Percentiles rank a stretch among this genome's conserved stretches.
phyloP scores from a whole-genome alignment of 2,329 filamentous ascomycete genomes.

The Lecanoromycetidae sp. region DNA sequence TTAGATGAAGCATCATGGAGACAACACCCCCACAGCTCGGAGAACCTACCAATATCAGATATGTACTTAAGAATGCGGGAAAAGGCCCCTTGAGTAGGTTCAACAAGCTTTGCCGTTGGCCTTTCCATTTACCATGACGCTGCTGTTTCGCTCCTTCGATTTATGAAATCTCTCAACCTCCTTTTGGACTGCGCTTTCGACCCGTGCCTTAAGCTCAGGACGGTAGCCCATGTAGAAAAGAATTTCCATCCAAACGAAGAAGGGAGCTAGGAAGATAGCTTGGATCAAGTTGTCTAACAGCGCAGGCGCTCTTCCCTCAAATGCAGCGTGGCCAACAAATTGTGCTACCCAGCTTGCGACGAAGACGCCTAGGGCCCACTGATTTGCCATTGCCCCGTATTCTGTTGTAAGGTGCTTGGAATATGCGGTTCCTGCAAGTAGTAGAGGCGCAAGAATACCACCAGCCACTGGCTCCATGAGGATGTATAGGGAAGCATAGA shows the following conservation, averaged over 20 bases:
- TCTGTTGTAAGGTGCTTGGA: constrained; percentile 61
- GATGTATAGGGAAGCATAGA: constrained; percentile 72
- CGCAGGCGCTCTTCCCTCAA: constrained; percentile 77
- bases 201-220: constrained; percentile 68
- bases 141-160: constrained; percentile 37
- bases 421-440: constrained; percentile 62
- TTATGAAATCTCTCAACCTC: constrained; percentile 66
- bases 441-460: constrained; percentile 59
- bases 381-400: constrained; percentile 48
- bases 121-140: constrained; percentile 2
- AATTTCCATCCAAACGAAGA: constrained; percentile 95
- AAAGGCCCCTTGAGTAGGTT: too few species aligned
- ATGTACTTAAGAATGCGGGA: too few species aligned
- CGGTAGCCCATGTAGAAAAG: constrained; percentile 86
- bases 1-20: too few species aligned
- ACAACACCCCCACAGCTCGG: too few species aligned
- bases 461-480: constrained; percentile 91
- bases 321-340: constrained; percentile 82
- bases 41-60: too few species aligned
- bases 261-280: constrained; percentile 80
- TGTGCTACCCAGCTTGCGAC: constrained; percentile 73
- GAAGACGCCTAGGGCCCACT: constrained; percentile 57
- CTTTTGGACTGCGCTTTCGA: constrained; percentile 61
- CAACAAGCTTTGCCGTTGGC: background rate
- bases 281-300: constrained; percentile 85